A percentile compares a stretch with the other conserved stretches of the same genome.
Conservation (phyloP, 73 alveolate species). For the Paramecium caudatum region DNA sequence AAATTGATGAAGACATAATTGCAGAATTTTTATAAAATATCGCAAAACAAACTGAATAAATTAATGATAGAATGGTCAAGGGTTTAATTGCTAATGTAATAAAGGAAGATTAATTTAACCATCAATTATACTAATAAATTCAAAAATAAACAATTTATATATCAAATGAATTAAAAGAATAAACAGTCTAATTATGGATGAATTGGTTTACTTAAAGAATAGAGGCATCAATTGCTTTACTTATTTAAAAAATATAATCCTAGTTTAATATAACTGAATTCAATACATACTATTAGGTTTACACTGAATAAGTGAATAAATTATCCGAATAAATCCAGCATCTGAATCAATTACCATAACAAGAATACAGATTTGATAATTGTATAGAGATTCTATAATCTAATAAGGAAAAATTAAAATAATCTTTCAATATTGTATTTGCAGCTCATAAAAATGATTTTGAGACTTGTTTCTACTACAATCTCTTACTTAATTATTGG, state of each 20-base stretch:
- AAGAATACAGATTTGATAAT: too few relatives aligned
- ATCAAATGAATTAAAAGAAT: not conserved
- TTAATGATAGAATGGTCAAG: not conserved
- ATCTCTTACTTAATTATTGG: constrained; percentile 13
- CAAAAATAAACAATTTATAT: not conserved
- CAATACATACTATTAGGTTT: not conserved
- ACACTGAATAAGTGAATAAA: not conserved
- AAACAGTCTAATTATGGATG: not conserved
- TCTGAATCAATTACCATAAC: too few relatives aligned
- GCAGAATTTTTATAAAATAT: not conserved
- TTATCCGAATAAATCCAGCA: not conserved
- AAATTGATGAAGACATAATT: not conserved
- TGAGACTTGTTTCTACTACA: not conserved
- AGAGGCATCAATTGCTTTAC: too few relatives aligned
- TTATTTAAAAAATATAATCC: too few relatives aligned
- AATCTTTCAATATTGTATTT: constrained; percentile 52
- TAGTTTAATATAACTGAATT: too few relatives aligned
- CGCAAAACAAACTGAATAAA: not conserved
- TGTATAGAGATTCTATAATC: too few relatives aligned
- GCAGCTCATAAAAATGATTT: not conserved
- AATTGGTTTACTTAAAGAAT: not conserved
- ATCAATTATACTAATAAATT: not conserved
- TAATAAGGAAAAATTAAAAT: too few relatives aligned
- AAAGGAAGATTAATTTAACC: not conserved
- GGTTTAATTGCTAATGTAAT: not conserved